phyloP scores from a whole-genome alignment of 768 basidiomycete species.

The Pleurotus platypus region DNA sequence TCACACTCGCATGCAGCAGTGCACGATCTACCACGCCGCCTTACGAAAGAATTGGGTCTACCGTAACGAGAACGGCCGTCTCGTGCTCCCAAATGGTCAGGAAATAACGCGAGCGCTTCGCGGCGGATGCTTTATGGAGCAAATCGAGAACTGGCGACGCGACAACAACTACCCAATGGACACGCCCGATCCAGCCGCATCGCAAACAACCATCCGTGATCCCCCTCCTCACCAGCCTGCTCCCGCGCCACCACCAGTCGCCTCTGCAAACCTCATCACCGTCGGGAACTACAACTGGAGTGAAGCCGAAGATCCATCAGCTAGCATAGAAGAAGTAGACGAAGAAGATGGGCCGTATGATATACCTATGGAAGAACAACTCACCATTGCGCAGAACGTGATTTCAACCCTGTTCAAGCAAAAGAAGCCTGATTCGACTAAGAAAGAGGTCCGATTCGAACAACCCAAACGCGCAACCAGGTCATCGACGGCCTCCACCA shows the following conservation, averaged over 20 bases:
- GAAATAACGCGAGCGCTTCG: not conserved
- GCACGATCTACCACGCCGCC: not conserved
- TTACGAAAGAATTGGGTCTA: not conserved
- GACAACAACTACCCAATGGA: conserved; percentile 1
- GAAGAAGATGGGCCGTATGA: conserved; percentile 2
- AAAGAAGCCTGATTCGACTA: not conserved
- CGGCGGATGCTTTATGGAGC: not conserved
- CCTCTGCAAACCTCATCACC: not conserved
- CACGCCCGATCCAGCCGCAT: not conserved
- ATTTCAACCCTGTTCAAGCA: conserved; percentile 2
- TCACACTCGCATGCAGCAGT: not conserved
- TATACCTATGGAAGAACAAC: conserved; percentile 1
- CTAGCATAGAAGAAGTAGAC: not conserved
- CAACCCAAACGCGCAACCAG: not conserved
- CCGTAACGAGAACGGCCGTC: not conserved
- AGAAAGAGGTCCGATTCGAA: not conserved
- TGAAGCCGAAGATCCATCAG: not conserved
- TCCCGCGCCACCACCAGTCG: not conserved
- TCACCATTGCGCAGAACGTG: not conserved
- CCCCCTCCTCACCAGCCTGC: not conserved
- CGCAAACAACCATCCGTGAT: not conserved
- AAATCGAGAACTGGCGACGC: conserved; percentile 1
- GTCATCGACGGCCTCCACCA: not conserved
- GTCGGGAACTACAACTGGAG: not conserved
- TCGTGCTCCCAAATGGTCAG: not conserved